phyloP scores from a whole-genome alignment of 441 rosid genomes.

The Theobroma grandiflorum region DNA sequence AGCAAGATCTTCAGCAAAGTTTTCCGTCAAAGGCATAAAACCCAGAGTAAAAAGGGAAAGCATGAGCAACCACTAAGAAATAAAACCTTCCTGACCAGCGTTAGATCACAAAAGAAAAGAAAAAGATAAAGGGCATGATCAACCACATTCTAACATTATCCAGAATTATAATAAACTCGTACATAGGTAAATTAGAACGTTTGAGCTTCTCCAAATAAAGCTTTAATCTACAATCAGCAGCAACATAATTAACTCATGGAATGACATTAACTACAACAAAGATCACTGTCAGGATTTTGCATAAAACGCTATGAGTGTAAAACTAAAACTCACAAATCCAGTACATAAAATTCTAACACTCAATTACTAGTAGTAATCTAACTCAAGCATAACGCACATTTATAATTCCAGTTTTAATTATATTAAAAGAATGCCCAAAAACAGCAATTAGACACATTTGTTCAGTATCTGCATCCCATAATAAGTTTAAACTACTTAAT shows the following conservation, averaged over 20 bases:
- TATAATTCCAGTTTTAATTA: neutral
- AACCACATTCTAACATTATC: neutral
- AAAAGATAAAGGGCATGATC: neutral
- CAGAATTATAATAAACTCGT: neutral
- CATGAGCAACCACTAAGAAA: neutral
- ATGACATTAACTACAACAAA: neutral
- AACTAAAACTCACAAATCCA: neutral
- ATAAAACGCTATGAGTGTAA: neutral
- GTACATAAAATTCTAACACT: neutral
- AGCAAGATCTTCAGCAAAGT: neutral
- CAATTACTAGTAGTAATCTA: neutral
- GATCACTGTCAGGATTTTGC: neutral
- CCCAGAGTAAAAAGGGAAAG: neutral
- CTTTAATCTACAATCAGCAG: neutral
- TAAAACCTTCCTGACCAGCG: conserved; percentile 6
- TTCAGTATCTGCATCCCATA: neutral
- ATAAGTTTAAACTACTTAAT: neutral
- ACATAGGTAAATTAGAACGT: neutral
- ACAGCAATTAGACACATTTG: neutral
- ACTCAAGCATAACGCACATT: neutral
- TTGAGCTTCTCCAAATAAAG: neutral
- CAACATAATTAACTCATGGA: neutral
- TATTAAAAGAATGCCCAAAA: neutral
- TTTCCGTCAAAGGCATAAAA: neutral
- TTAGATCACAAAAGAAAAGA: neutral